Base-by-base conservation (phyloP, 208 protist genomes). In the Perkinsela sp. region DNA sequence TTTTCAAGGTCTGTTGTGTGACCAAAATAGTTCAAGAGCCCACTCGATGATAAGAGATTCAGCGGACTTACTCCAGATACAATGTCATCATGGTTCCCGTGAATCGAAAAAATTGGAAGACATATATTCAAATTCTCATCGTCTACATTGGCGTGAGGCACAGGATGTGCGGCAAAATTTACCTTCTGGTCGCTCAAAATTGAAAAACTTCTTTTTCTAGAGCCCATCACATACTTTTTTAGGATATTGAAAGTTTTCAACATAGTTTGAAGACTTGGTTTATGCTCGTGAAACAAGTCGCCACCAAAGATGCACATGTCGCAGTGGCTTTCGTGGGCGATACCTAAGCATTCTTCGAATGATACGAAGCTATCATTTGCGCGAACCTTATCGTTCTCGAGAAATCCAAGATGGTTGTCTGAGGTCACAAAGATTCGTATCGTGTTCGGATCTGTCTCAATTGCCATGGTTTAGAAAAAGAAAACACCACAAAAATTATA, bases 61-160 rank as follows among this genome's bases (percentile, higher is more conserved):
- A 99, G 71, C 22, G 94, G 76, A 31, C 83, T 88, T 70, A 81
- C 82, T 67, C 93, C 94, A 1, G 95, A 94, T 32, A 92, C 80
- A 2, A 96, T 95, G 73, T 98, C 96, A 73, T 99, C 96, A 78
- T 99, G 96, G 75, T 99, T 99, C 67, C 96, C 96, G 80, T 98
- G 96, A 70, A 99, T 97, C 1, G 83, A 83, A 84, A 99, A 99
- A 30, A 98, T 83, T 0, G 96, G 96, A n/a, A 98, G 73, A 13
- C 81, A 74, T 1, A 99, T 82, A 78, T 98, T 98, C 48, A 96
- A 82, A 76, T 98, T 98, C 22, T 94, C 93, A 74, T 98, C 95
- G 69, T 96, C 80, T 71, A 92, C 90, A 76, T 93, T 93, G 1
- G 86, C 87, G 28, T 83, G 57, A 15, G 79, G 83, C 2, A 91